Conservation (phyloP, 2,329 filamentous ascomycete genomes). For the Lachnellula hyalina region DNA sequence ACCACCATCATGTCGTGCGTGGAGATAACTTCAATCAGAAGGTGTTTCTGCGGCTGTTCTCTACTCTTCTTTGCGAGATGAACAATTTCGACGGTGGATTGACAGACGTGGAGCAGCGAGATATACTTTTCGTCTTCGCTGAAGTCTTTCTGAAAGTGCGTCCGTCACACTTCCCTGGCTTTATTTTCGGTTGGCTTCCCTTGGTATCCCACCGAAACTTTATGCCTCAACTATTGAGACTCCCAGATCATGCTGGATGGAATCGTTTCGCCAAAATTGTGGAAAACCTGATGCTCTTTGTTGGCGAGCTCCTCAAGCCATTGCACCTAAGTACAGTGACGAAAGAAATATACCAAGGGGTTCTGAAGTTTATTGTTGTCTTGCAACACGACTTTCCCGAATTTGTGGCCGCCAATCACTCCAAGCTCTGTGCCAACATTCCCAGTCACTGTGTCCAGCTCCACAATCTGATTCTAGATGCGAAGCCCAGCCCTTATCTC, state of each 20-base stretch:
- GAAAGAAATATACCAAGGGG: conserved; percentile 79
- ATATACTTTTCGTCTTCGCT: conserved; percentile 68
- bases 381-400: conserved; percentile 94
- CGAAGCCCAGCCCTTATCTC: conserved; percentile 61
- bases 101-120: conserved; percentile 55
- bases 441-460: conserved; percentile 81
- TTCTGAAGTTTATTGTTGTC: conserved; percentile 75
- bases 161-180: conserved; percentile 72
- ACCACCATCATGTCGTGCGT: conserved; percentile 76
- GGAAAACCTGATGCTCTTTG: conserved; percentile 64
- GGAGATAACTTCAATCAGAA: conserved; percentile 80
- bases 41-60: conserved; percentile 87
- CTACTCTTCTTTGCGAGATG: conserved; percentile 74
- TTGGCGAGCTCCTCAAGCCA: conserved; percentile 75
- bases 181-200: conserved; percentile 78
- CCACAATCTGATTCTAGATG: conserved; percentile 80
- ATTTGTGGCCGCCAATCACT: conserved; percentile 83
- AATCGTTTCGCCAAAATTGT: conserved; percentile 67
- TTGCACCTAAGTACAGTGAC: conserved; percentile 62
- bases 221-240: conserved; percentile 68
- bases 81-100: conserved; percentile 53
- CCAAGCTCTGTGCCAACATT: conserved; percentile 73
- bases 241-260: conserved; percentile 69
- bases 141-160: conserved; percentile 67
- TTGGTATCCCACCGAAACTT: conserved; percentile 82